Base-by-base conservation (phyloP, 495 filamentous ascomycete genomes). In the Neurospora pannonica region DNA sequence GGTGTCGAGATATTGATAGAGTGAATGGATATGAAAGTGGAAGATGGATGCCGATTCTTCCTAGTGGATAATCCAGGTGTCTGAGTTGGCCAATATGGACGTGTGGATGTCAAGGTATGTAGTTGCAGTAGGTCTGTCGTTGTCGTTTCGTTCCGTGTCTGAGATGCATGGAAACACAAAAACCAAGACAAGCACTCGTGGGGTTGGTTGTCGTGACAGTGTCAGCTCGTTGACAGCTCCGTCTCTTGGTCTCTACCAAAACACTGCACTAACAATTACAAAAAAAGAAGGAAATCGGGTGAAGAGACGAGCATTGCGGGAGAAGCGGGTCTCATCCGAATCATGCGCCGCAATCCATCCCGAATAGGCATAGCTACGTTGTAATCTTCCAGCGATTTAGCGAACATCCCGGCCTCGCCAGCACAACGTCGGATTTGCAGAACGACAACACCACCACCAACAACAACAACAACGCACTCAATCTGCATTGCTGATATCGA, bases 161-260 rank as follows among this genome's bases (percentile, higher is more conserved):
- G 75, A 70, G 80, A 79, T 82, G 80, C 79, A 80, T 74, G 79
- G 74, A 79, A 77, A 79, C 72, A 74, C 71, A 75, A 73, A 73
- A 79, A 81, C 78, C 79, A 79, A 82, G 79, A 82, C 74, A 75
- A 78, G 77, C 79, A 79, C 74, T 75, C 78, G 81, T 80, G 78
- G 79, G 78, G 81, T 82, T 79, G 76, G 46, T 28, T 75, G 77
- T 77, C 74, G 75, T 78, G 77, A 34, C 54, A 31, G 31, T 67
- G 54, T 67, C 54, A 67, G 54, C 54, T 67, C 28, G 28, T 67
- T 67, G 28, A 67, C 54, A 67, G 28, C 24, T 31, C 31, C 31
- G 31, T 31, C 13, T 31, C 5, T 62, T 5, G 5, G 21, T 24
- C 21, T 54, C 46, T 24, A 28, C 48, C 28, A 67, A 67, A 67